Evolutionary conservation across 805 yeast species (phyloP).

Genomic region (Middelhovenomyces tepae): DNA sequence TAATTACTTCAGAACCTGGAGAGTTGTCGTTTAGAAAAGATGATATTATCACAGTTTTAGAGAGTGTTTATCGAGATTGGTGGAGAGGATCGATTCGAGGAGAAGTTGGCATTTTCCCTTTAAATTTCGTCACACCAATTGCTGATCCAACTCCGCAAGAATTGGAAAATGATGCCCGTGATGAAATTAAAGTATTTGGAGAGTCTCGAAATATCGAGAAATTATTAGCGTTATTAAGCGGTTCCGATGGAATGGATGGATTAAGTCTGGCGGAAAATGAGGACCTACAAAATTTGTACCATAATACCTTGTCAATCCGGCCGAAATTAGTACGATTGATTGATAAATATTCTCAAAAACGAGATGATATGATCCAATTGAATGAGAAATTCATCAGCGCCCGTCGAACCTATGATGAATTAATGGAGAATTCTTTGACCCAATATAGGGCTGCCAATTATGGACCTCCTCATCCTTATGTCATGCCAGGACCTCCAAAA

Average conservation of each 20-base stretch:
- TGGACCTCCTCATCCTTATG: slow-evolving; percentile 4
- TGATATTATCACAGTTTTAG: slow-evolving; percentile 80
- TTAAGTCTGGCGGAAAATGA: slow-evolving; percentile 41
- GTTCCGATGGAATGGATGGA: slow-evolving; percentile 25
- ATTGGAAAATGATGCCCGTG: too few relatives aligned
- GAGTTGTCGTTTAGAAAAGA: slow-evolving; percentile 83
- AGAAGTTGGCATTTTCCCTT: slow-evolving; percentile 78
- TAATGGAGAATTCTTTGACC: slow-evolving; percentile 45
- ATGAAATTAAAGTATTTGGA: slow-evolving; percentile 46
- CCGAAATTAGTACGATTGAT: slow-evolving; percentile 66
- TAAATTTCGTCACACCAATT: slow-evolving; percentile 79
- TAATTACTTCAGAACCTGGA: slow-evolving; percentile 69
- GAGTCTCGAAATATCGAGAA: slow-evolving; percentile 58
- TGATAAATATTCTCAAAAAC: slow-evolving; percentile 67
- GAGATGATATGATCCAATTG: slow-evolving; percentile 66
- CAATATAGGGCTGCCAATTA: slow-evolving; percentile 12
- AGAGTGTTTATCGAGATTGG: slow-evolving; percentile 88
- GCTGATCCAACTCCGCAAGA: slow-evolving; percentile 59
- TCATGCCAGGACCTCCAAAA: slow-evolving; percentile 1
- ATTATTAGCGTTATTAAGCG: slow-evolving; percentile 48
- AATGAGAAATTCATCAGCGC: slow-evolving; percentile 66
- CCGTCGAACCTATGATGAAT: slow-evolving; percentile 55
- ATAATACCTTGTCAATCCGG: slow-evolving; percentile 61
- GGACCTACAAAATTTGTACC: slow-evolving; percentile 63
- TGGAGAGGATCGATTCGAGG: slow-evolving; percentile 86